Percentiles rank a stretch among this genome's conserved stretches.
phyloP scores from a whole-genome alignment of 2,329 filamentous ascomycete genomes.

The Pseudodiploospora longispora region DNA sequence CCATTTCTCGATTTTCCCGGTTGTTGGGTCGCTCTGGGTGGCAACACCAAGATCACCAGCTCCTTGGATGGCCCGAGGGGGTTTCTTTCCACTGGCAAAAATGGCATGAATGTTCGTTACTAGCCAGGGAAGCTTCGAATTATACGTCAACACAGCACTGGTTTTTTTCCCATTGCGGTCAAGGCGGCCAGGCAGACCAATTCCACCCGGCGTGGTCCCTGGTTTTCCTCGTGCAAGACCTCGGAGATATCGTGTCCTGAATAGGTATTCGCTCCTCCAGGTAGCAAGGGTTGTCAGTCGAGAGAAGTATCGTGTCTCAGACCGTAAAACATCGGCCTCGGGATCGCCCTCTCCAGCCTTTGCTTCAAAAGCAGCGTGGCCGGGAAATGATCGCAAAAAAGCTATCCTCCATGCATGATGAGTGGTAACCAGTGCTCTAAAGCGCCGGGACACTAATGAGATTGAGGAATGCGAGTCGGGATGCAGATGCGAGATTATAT shows the following conservation, averaged over 20 bases:
- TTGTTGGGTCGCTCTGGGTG: slow-evolving; percentile 73
- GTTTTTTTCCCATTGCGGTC: slow-evolving; percentile 53
- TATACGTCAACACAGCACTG: slow-evolving; percentile 74
- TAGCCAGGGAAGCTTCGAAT: slow-evolving; percentile 70
- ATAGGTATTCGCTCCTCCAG: slow-evolving; percentile 92
- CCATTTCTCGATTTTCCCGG: slow-evolving; percentile 72
- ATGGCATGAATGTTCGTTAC: slow-evolving; percentile 73
- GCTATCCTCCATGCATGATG: slow-evolving; percentile 91
- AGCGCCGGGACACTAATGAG: slow-evolving; percentile 78
- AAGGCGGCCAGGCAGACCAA: slow-evolving; percentile 43
- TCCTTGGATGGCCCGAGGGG: slow-evolving; percentile 75
- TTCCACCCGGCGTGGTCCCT: slow-evolving; percentile 42
- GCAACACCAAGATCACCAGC: slow-evolving; percentile 68
- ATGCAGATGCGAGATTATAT: slow-evolving; percentile 82
- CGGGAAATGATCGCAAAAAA: slow-evolving; percentile 85
- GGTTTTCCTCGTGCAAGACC: slow-evolving; percentile 79
- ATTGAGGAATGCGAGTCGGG: slow-evolving; percentile 76
- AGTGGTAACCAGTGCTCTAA: slow-evolving; percentile 79
- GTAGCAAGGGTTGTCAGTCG: slow-evolving; percentile 77
- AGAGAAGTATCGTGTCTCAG: slow-evolving; percentile 72
- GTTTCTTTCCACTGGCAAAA: slow-evolving; percentile 64
- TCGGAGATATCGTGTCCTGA: slow-evolving; percentile 75
- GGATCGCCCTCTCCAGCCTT: slow-evolving; percentile 30
- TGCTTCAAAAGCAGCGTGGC: slow-evolving; percentile 40
- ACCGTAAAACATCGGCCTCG: slow-evolving; percentile 48